A percentile compares a stretch with the other conserved stretches of the same genome.
Evolutionary conservation across 129 eudicot genomes (phyloP).

Genomic region (Escallonia rubra): DNA sequence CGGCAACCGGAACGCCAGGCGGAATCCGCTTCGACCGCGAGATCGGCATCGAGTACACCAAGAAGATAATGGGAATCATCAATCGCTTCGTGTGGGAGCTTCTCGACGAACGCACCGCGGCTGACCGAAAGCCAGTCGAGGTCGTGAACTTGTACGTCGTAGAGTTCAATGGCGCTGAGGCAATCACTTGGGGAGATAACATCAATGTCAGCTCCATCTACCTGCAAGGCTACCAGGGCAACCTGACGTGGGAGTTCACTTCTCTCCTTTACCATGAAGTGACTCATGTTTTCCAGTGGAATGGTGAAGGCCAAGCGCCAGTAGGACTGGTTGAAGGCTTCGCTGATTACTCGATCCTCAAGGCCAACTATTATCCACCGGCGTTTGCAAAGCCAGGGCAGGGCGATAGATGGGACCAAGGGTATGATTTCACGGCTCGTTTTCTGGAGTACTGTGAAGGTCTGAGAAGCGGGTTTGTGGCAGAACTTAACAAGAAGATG

Average conservation of each 20-base stretch:
- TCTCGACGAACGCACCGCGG: conserved; percentile 20
- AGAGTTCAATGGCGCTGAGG: conserved; percentile 21
- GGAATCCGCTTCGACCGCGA: conserved; percentile 17
- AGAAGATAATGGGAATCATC: conserved; percentile 16
- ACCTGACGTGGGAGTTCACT: conserved; percentile 28
- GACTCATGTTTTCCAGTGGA: conserved; percentile 48
- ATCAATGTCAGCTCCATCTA: conserved; percentile 20
- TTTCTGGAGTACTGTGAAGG: conserved; percentile 42
- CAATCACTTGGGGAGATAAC: conserved; percentile 18
- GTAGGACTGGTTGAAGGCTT: conserved; percentile 49
- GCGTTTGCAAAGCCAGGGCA: conserved; percentile 32
- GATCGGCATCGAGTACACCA: conserved; percentile 20
- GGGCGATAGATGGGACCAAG: conserved; percentile 45
- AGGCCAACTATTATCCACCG: conserved; percentile 17
- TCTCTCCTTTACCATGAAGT: conserved; percentile 42
- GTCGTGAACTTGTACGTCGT: conserved; percentile 17
- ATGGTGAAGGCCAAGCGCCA: conserved; percentile 26
- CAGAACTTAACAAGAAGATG: conserved; percentile 37
- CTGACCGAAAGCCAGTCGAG: conserved; percentile 15
- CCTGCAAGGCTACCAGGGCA: conserved; percentile 16
- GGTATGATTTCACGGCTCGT: conserved; percentile 38
- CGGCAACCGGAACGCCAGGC: conserved; percentile 22
- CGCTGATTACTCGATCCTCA: conserved; percentile 40
- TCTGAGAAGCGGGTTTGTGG: conserved; percentile 33
- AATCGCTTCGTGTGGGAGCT: conserved; percentile 29